Evolutionary conservation across 768 basidiomycete genomes (phyloP).

Genomic region (Tylopilus felleus): DNA sequence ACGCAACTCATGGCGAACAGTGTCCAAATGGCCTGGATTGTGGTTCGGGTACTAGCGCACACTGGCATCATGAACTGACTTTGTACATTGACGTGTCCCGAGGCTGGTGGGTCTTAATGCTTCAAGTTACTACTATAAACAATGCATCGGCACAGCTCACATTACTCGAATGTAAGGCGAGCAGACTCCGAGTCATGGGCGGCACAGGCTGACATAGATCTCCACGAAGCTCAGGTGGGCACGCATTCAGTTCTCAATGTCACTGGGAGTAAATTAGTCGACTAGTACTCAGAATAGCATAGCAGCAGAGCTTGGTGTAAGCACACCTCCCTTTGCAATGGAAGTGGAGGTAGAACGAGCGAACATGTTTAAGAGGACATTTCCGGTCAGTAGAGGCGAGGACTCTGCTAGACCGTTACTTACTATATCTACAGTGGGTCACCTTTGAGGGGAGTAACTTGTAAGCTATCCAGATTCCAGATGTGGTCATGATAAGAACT

Average conservation of each 20-base stretch:
- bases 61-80: too few species aligned
- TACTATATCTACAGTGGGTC: not conserved
- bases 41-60: too few species aligned
- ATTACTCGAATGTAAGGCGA: too few species aligned
- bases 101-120: too few species aligned
- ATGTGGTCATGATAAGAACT: not conserved
- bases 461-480: not conserved
- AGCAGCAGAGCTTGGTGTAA: slow-evolving; percentile 7
- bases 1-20: too few species aligned
- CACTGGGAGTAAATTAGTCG: too few species aligned
- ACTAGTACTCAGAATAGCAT: slow-evolving; percentile 1
- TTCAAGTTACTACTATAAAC: too few species aligned
- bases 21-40: too few species aligned
- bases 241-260: not conserved
- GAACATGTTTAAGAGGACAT: not conserved
- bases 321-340: not conserved
- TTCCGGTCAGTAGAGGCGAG: not conserved
- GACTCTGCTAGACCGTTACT: not conserved
- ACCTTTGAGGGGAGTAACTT: too few species aligned
- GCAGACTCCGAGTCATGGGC: too few species aligned
- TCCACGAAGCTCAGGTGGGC: not conserved
- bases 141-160: too few species aligned
- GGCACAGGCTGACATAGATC: not conserved
- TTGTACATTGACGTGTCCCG: too few species aligned
- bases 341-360: not conserved